Evolutionary conservation across 176 grass and related monocot species (phyloP).

Genomic region (maize (Zea mays)): DNA sequence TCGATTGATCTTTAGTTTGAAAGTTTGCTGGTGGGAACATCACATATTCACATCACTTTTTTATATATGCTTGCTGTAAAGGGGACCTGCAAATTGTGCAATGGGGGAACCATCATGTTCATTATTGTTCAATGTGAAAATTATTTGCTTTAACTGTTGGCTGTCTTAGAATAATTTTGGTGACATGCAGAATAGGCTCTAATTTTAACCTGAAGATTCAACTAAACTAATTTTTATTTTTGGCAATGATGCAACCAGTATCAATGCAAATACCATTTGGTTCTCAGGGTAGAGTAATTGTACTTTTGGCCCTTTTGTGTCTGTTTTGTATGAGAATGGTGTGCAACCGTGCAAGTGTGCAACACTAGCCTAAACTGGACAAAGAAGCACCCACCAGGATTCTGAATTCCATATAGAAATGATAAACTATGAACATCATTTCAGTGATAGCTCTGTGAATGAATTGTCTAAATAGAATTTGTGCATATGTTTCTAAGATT

Average conservation of each 20-base stretch:
- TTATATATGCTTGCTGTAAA: neutral
- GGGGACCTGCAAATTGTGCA: neutral
- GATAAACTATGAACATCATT: neutral
- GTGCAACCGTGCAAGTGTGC: neutral
- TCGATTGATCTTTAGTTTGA: slow-evolving; percentile 4
- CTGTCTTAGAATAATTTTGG: neutral
- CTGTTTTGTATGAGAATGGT: neutral
- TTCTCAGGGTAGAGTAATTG: neutral
- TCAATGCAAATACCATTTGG: slow-evolving; percentile 11
- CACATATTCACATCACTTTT: neutral
- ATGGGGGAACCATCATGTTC: neutral
- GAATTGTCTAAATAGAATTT: slow-evolving; percentile 6
- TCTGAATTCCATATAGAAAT: slow-evolving; percentile 5
- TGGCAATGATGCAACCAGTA: neutral
- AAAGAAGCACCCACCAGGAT: neutral
- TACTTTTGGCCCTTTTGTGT: neutral
- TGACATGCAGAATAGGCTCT: neutral
- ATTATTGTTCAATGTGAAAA: neutral
- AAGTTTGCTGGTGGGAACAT: neutral
- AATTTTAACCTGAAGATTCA: neutral
- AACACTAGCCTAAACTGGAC: slow-evolving; percentile 6
- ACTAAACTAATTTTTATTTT: neutral
- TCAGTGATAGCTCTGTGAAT: neutral
- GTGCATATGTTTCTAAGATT: slow-evolving; percentile 1
- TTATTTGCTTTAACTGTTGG: neutral